phyloP scores from a whole-genome alignment of 2,329 filamentous ascomycete genomes.

The Bisporella sp. region DNA sequence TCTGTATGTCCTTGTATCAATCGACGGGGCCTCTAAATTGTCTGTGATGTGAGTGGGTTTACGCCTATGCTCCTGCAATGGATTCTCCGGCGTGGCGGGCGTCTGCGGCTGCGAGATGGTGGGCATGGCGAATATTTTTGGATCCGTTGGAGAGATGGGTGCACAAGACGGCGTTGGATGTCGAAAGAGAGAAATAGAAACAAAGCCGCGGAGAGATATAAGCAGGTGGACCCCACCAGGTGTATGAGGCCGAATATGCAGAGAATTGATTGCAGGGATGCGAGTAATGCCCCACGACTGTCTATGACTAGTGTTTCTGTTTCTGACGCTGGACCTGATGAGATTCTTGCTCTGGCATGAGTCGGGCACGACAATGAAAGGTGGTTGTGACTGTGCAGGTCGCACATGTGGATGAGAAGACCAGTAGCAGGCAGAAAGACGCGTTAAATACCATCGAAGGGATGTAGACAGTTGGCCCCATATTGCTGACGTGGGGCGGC shows the following conservation, averaged over 20 bases:
- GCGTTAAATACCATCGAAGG: too few species aligned
- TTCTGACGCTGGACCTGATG: too few species aligned
- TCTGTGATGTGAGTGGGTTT: slow-evolving; percentile 49
- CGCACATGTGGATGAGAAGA: background rate
- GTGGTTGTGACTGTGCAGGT: background rate
- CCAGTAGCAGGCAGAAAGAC: background rate
- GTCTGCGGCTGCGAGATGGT: slow-evolving; percentile 26
- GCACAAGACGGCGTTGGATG: background rate
- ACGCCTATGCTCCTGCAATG: slow-evolving; percentile 24
- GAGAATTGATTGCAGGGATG: background rate
- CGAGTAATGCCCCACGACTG: background rate
- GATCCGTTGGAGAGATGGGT: slow-evolving; percentile 2
- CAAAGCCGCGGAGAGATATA: background rate
- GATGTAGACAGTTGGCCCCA: too few species aligned
- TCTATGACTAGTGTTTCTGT: background rate
- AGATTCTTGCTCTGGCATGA: background rate
- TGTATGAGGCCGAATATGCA: background rate
- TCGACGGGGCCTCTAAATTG: slow-evolving; percentile 69
- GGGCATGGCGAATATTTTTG: slow-evolving; percentile 20
- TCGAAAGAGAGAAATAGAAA: background rate
- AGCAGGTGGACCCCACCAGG: slow-evolving; percentile 3
- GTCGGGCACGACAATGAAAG: background rate
- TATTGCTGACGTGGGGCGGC: background rate
- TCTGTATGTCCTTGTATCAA: slow-evolving; percentile 82
- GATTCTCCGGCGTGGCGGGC: slow-evolving; percentile 19